Base-by-base conservation (phyloP, 1,284 basidiomycete genomes). In the Ceratobasidium sp. region DNA sequence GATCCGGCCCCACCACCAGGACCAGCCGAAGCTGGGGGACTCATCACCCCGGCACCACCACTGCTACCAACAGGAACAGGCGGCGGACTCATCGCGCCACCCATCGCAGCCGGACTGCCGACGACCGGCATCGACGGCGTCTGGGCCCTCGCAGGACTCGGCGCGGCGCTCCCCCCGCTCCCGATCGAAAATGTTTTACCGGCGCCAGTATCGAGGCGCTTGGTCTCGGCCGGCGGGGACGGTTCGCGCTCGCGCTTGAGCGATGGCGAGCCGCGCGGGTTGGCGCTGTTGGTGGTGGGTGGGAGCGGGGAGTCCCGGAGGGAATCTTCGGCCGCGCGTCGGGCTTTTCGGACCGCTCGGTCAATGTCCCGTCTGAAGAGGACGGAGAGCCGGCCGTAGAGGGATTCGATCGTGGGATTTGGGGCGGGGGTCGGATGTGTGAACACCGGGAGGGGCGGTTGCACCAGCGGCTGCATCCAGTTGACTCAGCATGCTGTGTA, bases 181-280 rank as follows among this genome's bases (percentile, higher is more conserved):
- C 72, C 72, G n/a, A 76, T 76, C 13, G 72, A 76, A 49, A 76
- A 55, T 5, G 72, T 28, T 33, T 76, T 76, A 13, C 60, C 60
- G 42, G 53, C 72, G 28, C 72, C 72, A 13, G 72, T 76, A 28
- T 76, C 72, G 46, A 66, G 49, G 61, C 72, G 72, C 44, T 76
- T 76, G 26, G 66, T 68, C 28, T 51, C 46, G 46, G 72, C 46
- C 9, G 60, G 46, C 2, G 72, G 72, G 1, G 72, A 76, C 2
- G 72, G 20, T 10, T 76, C 72, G 46, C 72, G 60, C 40, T 76
- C 72, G 44, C 72, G 72, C 49, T 76, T 76, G 72, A 76, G 72
- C 20, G 72, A 76, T 1, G 72, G 72, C 28, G 72, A 76, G n/a
- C 60, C 71, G 56, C 71, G 71, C 46, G 66, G 51, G 66, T 46